Evolutionary conservation across 192 early-diverging fungal genomes (phyloP).

Genomic region (Rhizophagus prolifer): DNA sequence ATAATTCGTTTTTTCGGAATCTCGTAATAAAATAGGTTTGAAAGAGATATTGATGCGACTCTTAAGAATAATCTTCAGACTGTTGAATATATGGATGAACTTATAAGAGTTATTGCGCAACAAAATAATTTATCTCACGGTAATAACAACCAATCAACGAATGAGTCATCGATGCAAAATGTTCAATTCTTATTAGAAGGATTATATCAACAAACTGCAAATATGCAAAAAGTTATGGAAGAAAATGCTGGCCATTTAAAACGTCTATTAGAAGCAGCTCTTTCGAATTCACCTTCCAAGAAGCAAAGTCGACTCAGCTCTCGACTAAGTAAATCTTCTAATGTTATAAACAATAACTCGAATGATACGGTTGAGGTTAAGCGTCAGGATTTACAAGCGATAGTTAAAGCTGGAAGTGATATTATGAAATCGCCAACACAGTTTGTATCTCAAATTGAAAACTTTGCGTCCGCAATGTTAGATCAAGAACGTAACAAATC

Average conservation of each 20-base stretch:
- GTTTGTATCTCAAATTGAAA: conserved; percentile 11
- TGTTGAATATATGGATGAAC: conserved; percentile 12
- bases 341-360: neutral
- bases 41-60: conserved; percentile 13
- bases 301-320: neutral
- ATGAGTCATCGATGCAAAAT: neutral
- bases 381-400: conserved; percentile 10
- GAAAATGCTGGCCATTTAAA: neutral
- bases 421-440: neutral
- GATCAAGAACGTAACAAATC: neutral
- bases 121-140: conserved; percentile 10
- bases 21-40: neutral
- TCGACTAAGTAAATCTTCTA: neutral
- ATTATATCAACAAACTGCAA: conserved; percentile 2
- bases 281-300: conserved; percentile 2
- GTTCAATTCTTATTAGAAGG: conserved; percentile 10
- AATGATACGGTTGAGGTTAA: conserved; percentile 13
- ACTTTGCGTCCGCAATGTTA: neutral
- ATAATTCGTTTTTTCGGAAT: neutral
- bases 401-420: conserved; percentile 4
- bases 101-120: conserved; percentile 11
- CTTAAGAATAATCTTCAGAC: conserved; percentile 13
- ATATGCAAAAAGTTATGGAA: conserved; percentile 12
- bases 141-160: neutral
- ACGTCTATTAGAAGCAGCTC: neutral